Conservation (phyloP, 1,284 basidiomycete species). For the Malassezia slooffiae region DNA sequence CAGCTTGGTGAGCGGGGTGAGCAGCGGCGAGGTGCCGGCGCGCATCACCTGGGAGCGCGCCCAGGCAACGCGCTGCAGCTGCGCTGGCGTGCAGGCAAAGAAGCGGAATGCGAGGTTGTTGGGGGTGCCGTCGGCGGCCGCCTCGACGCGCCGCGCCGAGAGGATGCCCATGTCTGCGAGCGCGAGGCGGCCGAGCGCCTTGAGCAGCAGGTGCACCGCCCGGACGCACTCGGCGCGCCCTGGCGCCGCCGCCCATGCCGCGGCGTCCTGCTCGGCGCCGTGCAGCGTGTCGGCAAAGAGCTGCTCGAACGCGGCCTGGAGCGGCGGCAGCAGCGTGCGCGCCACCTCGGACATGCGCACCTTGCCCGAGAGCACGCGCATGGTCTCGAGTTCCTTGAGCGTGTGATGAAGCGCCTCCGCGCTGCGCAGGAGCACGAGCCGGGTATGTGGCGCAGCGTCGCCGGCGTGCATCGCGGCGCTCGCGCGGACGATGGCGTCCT, state of each 20-base stretch:
- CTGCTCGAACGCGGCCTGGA: conserved; percentile 35
- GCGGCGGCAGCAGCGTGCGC: conserved; percentile 28
- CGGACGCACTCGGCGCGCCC: conserved; percentile 29
- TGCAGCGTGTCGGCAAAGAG: conserved; percentile 35
- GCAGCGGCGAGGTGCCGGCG: conserved; percentile 6
- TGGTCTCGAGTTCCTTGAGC: conserved; percentile 39
- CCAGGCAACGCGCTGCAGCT: conserved; percentile 23
- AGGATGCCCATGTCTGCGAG: conserved; percentile 39
- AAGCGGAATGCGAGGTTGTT: conserved; percentile 36
- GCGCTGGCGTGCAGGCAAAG: conserved; percentile 33
- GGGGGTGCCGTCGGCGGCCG: conserved; percentile 15
- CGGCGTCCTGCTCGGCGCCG: conserved; percentile 15
- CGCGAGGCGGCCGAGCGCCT: conserved; percentile 67
- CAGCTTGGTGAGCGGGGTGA: conserved; percentile 36
- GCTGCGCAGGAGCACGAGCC: conserved; percentile 29
- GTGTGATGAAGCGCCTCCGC: conserved; percentile 31
- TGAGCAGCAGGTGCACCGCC: conserved; percentile 62
- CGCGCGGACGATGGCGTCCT: conserved; percentile 23
- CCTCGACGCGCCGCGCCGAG: conserved; percentile 15
- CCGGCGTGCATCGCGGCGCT: conserved; percentile 6
- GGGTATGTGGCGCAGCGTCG: conserved; percentile 15
- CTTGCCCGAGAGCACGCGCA: conserved; percentile 39
- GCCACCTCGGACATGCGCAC: conserved; percentile 44
- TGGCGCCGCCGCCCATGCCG: conserved; percentile 24
- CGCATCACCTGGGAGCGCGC: conserved; percentile 8